Evolutionary conservation across 2,329 filamentous ascomycete species (phyloP), one percentile per base, ranked within the genome.

Genomic region (Neobulgaria alba): DNA sequence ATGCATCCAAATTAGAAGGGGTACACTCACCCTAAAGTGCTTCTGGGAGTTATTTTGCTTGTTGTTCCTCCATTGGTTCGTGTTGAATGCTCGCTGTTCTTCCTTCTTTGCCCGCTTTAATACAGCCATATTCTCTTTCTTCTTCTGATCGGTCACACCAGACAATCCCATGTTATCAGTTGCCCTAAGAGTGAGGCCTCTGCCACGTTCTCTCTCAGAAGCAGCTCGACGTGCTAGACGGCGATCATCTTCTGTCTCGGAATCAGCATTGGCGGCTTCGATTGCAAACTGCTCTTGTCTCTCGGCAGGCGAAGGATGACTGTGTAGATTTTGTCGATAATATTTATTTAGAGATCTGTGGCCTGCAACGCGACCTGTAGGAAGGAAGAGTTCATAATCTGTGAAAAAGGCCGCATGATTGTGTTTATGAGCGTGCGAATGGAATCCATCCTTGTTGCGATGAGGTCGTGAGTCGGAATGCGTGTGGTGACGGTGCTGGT

Each of bases 311-410:
- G 84, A 80, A 2, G 88, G 88, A 61, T 95, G 82, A 61, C 78
- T 85, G 63, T 83, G 79, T 32, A 98, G 71, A 64, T 96, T 96
- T 67, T 98, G 92, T 45, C 86, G 81, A 67, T 80, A 98, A 66
- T 96, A 96, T 52, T 76, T 80, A 58, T 85, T 82, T 39, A 95
- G 66, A 5, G 86, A 92, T 35, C 92, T 79, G 61, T 98, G 92
- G 29, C 92, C 92, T 29, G 93, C 88, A 5, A 85, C 84, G 46
- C 85, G 82, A 39, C 92, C 92, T 3, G 84, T 87, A 1, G 92
- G 92, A 10, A 98, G 76, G 58, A 98, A 88, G 39, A 98, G 74
- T 63, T 96, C 92, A 56, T 86, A 89, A 33, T 98, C 92, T 54
- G 93, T 86, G 57, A 93, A 81, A 61, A 93, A 95, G 16, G 86